Evolutionary conservation across 306 rosid species (phyloP), one percentile per base, ranked within the genome.

Genomic region (Acmispon strigosus): DNA sequence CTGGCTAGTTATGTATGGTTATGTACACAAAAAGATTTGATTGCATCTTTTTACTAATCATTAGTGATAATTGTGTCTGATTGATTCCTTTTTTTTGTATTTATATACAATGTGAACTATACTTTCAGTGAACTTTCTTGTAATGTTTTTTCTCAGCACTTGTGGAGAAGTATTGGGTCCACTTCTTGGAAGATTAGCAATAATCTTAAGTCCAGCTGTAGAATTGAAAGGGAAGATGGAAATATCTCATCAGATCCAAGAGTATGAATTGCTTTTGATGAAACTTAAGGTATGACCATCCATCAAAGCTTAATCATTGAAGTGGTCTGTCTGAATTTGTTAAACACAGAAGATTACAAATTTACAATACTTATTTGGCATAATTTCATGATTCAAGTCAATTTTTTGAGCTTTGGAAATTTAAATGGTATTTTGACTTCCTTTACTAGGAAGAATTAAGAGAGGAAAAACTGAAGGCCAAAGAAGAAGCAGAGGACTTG

Each of bases 401-500:
- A 20, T 78, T 66, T 64, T 39, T 67, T 78, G 14, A 66, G 53
- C 11, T 73, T 73, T 66, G 56, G 57, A 55, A 37, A 32, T 52
- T 63, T 51, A 43, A 72, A 34, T 49, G 34, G 74, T 66, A 51
- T 85, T 79, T 72, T 56, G 37, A 69, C 63, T 66, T 49, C 17
- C 66, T 54, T 76, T 80, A 16, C 73, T 62, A 90, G 98, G 97
- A 78, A 62, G 86, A 93, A 80, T 72, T 88, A 60, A 85, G 83
- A 83, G 88, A 73, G 69, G 97, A 93, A 82, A 93, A 83, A 84
- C 80, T 77, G 79, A 93, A 83, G 84, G 92, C 97, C 70, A 88
- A 83, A 72, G 97, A 93, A 76, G 98, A 90, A 84, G 90, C 96
- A 51, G 98, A 93, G 78, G 98, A 90, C 65, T 83, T 90, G 7